Evolutionary conservation across 1,284 basidiomycete species (phyloP), one percentile per base, ranked within the genome.

Genomic region (Puccinia brachypodii): DNA sequence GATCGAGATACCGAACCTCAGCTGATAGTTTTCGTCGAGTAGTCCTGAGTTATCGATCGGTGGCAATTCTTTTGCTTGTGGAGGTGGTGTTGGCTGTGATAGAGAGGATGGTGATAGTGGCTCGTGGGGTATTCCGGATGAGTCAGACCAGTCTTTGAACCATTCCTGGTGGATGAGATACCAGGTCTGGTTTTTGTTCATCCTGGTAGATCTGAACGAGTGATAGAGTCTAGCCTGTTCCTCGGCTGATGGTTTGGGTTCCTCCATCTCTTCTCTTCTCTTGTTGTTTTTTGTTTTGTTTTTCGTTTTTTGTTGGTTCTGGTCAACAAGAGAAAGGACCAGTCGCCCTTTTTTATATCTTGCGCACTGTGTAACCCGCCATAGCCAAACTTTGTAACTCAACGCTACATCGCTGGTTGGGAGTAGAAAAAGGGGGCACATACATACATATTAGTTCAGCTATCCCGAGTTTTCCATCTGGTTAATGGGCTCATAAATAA

Each of bases 151-250:
- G n/a, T 11, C 1, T 31, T 50, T 50, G 36, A 73, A 81, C 79
- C 79, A 81, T 33, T 47, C 33, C 28, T 64, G 69, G 44, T 60
- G 68, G 58, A 81, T 74, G 28, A 81, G 58, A 40, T 36, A 74
- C 79, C 79, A 81, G 36, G 79, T 81, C n/a, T 81, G 71, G n/a
- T 9, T 7, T 14, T n/a, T 72, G 25, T n/a, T 14, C 25, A 72
- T 53, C 3, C 66, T 42, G 0, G 25, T 69, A 13, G 53, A 38
- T 33, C 42, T n/a, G 22, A 33, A 44, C 31, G 50, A 22, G 25
- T 42, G 33, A 28, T 58, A 72, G 25, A 69, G 62, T 7, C 44
- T 36, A 8, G 56, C 56, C 69, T 80, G 77, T 40, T 60, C 50
- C 47, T 80, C 50, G 28, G 36, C 44, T 14, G 72, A 56, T 28